Base-by-base conservation (phyloP, 768 basidiomycete genomes). In the Pleurotus giganteus region DNA sequence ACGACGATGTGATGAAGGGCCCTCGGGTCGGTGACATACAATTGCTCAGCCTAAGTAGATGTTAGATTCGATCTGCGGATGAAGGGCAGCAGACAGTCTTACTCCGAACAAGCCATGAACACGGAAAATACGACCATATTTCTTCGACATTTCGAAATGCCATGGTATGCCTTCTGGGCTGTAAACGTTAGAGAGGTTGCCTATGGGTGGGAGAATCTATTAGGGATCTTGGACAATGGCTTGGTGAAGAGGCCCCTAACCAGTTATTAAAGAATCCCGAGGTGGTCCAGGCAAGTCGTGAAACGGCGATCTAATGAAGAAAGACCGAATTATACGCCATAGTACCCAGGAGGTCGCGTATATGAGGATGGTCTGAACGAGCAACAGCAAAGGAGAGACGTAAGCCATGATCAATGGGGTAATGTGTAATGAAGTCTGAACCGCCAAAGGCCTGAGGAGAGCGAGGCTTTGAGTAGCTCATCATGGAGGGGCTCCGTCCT, bases 201-300 rank as follows among this genome's bases (percentile, higher is more conserved):
- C 49, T 51, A 26, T 17, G 11, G 47, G 47, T 51, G 49, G 34
- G 49, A 51, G 49, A 51, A 51, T 51, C 34, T 51, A 26, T 51
- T 6, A 34, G 49, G 32, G 34, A 39, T 39, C 34, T 51, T n/a
- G 27, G 21, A 37, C 2, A 36, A 9, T 5, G 49, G 32, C 34
- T 51, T 26, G 34, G 49, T 9, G 49, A 32, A 24, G 13, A 19
- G 26, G 49, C n/a, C 49, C 37, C 49, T 29, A 51, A 51, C 49
- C 49, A 15, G 49, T 51, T 51, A 51, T 51, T 19, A 51, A 34
- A 24, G 49, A 51, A 23, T 51, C 49, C 34, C 49, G 49, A 51
- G 49, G 49, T 29, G 49, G 49, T 51, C 49, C 49, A 51, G 49
- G 49, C 49, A 51, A 37, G 12, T 51, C 49, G 32, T 51, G 32